Evolutionary conservation across 208 protist genomes (phyloP), one percentile per base, ranked within the genome.

Genomic region (Willaertia magna): DNA sequence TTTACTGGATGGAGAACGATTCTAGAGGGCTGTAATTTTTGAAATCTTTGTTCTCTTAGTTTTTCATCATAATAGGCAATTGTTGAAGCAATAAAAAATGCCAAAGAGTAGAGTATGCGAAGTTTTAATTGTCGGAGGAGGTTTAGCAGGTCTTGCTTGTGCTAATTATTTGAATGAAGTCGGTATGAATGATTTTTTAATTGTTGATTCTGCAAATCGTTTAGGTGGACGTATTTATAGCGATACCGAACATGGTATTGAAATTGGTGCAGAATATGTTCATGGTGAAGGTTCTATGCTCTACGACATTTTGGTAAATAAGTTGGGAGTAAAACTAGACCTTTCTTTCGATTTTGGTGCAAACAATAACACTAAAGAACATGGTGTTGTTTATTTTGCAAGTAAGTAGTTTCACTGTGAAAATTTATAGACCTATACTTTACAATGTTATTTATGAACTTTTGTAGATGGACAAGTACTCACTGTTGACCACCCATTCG

Each of bases 201-300:
- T 81, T 22, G 20, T 46, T 34, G 76, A 81, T 39, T 40, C 76
- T 16, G 22, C 22, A 4, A 52, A n/a, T 51, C 1, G 44, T 30
- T 40, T 81, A 1, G 76, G 76, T 26, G 76, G 76, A 34, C 12
- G 76, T 20, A 40, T 81, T 0, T 40, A 51, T 42, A 22, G 12
- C 0, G 30, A 81, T n/a, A 34, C n/a, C 22, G 7, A 3, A 81
- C 26, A 3, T 39, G 76, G 40, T 40, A 51, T 51, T 42, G 78
- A 83, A 55, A 39, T 83, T 55, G 78, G 78, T 39, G 78, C 78
- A 30, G 78, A 83, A 40, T 83, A 59, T 40, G 55, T 83, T 42
- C 78, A 83, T 55, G 78, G 78, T 55, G 46, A 83, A n/a, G 55
- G 55, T 34, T 34, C 9, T 30, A 67, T 67, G 55, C 26, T 26